Conservation (phyloP, 2,329 filamentous ascomycete species). For the Talaromyces sp. region DNA sequence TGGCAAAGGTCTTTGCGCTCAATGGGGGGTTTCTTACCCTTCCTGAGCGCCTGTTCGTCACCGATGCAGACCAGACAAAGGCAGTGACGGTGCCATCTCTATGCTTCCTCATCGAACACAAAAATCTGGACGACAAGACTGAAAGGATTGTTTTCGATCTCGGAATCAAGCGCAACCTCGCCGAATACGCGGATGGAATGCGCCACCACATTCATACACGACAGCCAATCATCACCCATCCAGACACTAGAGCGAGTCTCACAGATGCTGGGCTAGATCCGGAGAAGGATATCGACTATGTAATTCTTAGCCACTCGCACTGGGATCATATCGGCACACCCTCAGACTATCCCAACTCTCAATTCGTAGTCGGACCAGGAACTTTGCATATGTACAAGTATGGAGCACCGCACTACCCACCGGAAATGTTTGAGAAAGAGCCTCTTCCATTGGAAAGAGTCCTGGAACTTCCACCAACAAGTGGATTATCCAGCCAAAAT, state of each 20-base stretch:
- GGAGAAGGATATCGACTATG: conserved; percentile 27
- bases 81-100: conserved; percentile 48
- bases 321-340: conserved; percentile 55
- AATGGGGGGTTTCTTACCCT: conserved; percentile 41
- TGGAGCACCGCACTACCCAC: conserved; percentile 27
- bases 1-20: conserved; percentile 28
- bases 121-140: background rate
- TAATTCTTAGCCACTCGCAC: conserved; percentile 51
- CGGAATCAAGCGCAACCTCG: conserved; percentile 43
- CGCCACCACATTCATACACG: conserved; percentile 42
- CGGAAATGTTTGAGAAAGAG: background rate
- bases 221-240: conserved; percentile 38
- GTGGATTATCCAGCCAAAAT: background rate
- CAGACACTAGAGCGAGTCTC: conserved; percentile 39
- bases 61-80: conserved; percentile 37
- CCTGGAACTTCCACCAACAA: background rate
- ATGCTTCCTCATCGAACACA: conserved; percentile 47
- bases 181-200: conserved; percentile 39
- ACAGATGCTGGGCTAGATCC: conserved; percentile 28
- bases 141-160: conserved; percentile 47
- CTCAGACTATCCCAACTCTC: conserved; percentile 40
- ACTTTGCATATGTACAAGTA: conserved; percentile 28
- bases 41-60: conserved; percentile 43
- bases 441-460: background rate
- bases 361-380: conserved; percentile 47